These are phyloP conservation scores for Neopestalotiopsis sp. DNA, from an alignment of 2,329 filamentous ascomycete species.

Conservation along the genomic window DNA sequence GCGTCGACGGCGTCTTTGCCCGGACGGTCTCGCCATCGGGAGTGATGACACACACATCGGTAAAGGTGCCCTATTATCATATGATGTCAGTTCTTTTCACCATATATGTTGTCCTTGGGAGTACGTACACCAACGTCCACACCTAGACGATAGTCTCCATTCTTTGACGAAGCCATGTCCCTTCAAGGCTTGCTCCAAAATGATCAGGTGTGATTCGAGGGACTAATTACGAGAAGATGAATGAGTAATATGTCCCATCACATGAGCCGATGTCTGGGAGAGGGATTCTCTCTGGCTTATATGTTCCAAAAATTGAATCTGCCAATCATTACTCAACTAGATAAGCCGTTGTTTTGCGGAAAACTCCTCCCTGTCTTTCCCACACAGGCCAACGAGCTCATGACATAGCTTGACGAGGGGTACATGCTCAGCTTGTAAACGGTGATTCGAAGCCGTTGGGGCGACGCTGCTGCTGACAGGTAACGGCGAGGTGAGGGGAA, in stretches of 20 bases:
- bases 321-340: not conserved
- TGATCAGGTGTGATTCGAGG: not conserved
- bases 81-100: not conserved
- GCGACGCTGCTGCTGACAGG: not conserved
- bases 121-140: conserved; percentile 32
- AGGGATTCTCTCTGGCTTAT: not conserved
- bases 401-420: not conserved
- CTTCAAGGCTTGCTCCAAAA: not conserved
- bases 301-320: not conserved
- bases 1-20: conserved; percentile 52
- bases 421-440: not conserved
- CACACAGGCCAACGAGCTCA: not conserved
- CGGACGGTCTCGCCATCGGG: conserved; percentile 48
- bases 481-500: not conserved
- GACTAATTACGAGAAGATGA: too few relatives aligned
- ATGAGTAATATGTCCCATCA: not conserved
- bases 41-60: conserved; percentile 53
- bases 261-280: not conserved
- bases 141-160: conserved; percentile 30
- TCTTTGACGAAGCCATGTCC: conserved; percentile 17
- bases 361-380: not conserved
- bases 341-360: not conserved
- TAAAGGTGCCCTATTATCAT: conserved; percentile 46
- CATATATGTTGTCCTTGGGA: not conserved
- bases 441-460: not conserved